Evolutionary conservation across 2,329 filamentous ascomycete genomes (phyloP), one percentile per base, ranked within the genome.

Genomic region (Lachnellula arida): DNA sequence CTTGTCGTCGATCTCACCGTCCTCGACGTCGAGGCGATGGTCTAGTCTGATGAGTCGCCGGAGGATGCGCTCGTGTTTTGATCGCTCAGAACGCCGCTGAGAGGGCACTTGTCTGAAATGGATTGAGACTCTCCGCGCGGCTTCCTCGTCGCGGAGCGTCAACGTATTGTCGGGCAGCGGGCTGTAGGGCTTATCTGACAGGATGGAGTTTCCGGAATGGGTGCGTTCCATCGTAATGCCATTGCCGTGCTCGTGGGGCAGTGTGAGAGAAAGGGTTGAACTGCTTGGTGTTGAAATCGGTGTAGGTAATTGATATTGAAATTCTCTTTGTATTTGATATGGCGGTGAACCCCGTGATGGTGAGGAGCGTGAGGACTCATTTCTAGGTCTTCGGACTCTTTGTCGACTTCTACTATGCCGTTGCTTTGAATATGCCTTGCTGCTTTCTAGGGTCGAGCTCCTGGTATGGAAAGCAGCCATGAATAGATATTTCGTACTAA

Each of bases 1-100:
- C 14, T 76, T 73, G 62, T 84, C 77, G 70, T 85, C 82, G 34
- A 86, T 75, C 28, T 32, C 28, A 32, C 8, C 28, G 1, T 74
- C 72, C 19, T 74, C 73, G 5, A 73, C 25, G 44, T 85, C 81
- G 25, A 85, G 76, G 1, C 75, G 73, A 34, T 75, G 72, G 9
- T 75, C 70, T 5, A 71, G 70, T 6, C 77, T 76, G 65, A 86
- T 82, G 49, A 86, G 76, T 25, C 77, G 77, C 57, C 78, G 77
- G 19, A 86, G 72, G 54, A 85, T 84, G 40, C 81, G 77, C 59
- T 79, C 79, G 54, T 81, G 78, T 37, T 56, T 57, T 22, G 37
- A 35, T 19, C 55, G 50, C 32, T 65, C 61, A 43, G 62, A 56
- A 28, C 61, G 57, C 22, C 50, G 47, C n/a, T 63, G 51, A 4